These are phyloP conservation scores for Verticillium alfalfae DNA, from an alignment of 2,329 filamentous ascomycete species.

Conservation along the genomic window DNA sequence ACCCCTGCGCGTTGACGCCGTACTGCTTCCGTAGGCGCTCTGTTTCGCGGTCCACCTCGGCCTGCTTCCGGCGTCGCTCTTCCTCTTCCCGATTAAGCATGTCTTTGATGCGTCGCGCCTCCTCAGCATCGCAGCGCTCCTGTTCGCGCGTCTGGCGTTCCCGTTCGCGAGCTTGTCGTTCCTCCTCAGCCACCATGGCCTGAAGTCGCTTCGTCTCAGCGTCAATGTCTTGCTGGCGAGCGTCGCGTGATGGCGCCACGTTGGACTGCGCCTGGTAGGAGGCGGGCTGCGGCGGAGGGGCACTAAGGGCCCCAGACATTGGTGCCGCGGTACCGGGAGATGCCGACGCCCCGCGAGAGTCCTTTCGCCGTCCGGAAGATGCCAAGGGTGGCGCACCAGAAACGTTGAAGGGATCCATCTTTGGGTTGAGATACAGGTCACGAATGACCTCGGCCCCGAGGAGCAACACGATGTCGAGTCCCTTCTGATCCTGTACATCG, in stretches of 20 bases:
- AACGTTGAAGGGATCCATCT: slow-evolving; percentile 75
- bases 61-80: slow-evolving; percentile 50
- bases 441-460: slow-evolving; percentile 59
- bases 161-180: slow-evolving; percentile 49
- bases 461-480: slow-evolving; percentile 76
- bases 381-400: slow-evolving; percentile 29
- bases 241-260: slow-evolving; percentile 21
- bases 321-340: slow-evolving; percentile 17
- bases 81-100: slow-evolving; percentile 64
- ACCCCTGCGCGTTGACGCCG: slow-evolving; percentile 48
- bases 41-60: slow-evolving; percentile 71
- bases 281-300: slow-evolving; percentile 14
- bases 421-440: slow-evolving; percentile 59
- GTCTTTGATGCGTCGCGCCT: slow-evolving; percentile 53
- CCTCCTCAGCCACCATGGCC: slow-evolving; percentile 43
- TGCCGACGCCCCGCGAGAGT: slow-evolving; percentile 31
- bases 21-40: slow-evolving; percentile 69
- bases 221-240: slow-evolving; percentile 46
- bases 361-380: slow-evolving; percentile 28
- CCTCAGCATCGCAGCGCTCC: slow-evolving; percentile 36
- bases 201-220: slow-evolving; percentile 72
- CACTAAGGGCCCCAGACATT: slow-evolving; percentile 36
- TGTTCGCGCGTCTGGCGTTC: slow-evolving; percentile 41
- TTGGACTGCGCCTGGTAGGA: slow-evolving; percentile 16
- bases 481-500: slow-evolving; percentile 91